Base-by-base conservation (phyloP, 148 eudicot species). In the Cornus florida region DNA sequence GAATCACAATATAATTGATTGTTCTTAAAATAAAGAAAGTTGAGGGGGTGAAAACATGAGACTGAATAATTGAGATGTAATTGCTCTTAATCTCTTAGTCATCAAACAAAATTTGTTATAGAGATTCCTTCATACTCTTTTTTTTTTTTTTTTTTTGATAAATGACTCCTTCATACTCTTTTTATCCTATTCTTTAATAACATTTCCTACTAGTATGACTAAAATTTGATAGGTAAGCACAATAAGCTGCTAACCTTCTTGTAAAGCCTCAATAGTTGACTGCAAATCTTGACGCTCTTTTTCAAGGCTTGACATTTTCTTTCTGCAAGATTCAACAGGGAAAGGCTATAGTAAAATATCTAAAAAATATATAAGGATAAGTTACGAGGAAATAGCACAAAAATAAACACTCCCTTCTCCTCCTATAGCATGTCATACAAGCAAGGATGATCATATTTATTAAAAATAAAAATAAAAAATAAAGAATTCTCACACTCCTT, bases 271-370 rank as follows among this genome's bases (percentile, higher is more conserved):
- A 81, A 97, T 91, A 12, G 97, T 97, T 74, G 84, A 92, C 56
- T 86, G 91, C 82, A 94, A 75, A 86, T 97, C 99, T 84, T 88
- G 94, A 75, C 92, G 95, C 32, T 97, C 99, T 84, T 88, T 94
- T 79, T 94, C 99, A 73, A 94, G 85, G 84, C 90, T 90, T 56
- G 92, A 88, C 84, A 94, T 67, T 87, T 87, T 97, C 83, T 87
- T 97, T 86, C 99, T 97, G 88, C 84, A 82, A 68, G 57, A 69
- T 70, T 46, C 70, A 70, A 72, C 68, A 74, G 53, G 57, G 46
- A 68, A 43, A 71, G 50, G 10, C 20, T 31, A 71, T 32, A 39
- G 71, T 78, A 72, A 68, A 20, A 56, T 43, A 77, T 75, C 43
- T 76, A 68, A 41, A 20, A 46, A 20, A 19, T 86, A 5, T 28